A percentile compares a stretch with the other conserved stretches of the same genome.
Evolutionary conservation across 768 basidiomycete genomes (phyloP).

Genomic region (Rhizopogon vinicolor): DNA sequence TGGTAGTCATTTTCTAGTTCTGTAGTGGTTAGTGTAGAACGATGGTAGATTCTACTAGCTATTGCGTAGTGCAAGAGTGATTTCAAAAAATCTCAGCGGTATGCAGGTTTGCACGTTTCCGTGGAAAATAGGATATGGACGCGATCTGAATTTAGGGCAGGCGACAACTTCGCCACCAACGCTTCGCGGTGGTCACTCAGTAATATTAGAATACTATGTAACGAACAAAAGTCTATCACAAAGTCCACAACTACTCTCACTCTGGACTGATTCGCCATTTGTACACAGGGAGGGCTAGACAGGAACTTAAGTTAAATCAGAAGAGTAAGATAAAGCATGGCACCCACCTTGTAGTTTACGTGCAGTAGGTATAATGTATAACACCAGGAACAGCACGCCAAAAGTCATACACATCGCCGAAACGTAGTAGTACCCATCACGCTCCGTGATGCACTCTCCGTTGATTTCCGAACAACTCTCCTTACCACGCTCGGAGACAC

Average conservation of each 20-base stretch:
- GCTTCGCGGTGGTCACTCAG: neutral
- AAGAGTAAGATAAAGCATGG: neutral
- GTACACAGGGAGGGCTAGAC: conserved; percentile 58
- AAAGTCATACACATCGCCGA: conserved; percentile 73
- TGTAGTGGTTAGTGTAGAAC: conserved; percentile 4
- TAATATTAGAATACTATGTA: neutral
- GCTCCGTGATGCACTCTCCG: conserved; percentile 78
- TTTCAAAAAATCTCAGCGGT: conserved; percentile 11
- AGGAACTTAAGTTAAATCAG: neutral
- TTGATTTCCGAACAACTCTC: conserved; percentile 65
- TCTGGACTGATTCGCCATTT: conserved; percentile 62
- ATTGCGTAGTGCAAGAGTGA: conserved; percentile 13
- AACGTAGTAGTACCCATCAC: conserved; percentile 90
- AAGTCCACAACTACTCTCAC: conserved; percentile 3
- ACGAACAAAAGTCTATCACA: neutral
- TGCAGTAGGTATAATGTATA: conserved; percentile 81
- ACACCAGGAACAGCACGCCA: conserved; percentile 68
- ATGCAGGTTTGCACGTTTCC: conserved; percentile 13
- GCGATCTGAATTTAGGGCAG: conserved; percentile 28
- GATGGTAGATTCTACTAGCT: conserved; percentile 2
- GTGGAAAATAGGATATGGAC: conserved; percentile 19
- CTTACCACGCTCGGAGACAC: conserved; percentile 91
- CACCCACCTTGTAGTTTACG: conserved; percentile 78
- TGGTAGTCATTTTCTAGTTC: conserved; percentile 40
- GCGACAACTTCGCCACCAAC: conserved; percentile 5